Evolutionary conservation across 75 land plant genomes (phyloP).

Genomic region (Sequoia sempervirens): DNA sequence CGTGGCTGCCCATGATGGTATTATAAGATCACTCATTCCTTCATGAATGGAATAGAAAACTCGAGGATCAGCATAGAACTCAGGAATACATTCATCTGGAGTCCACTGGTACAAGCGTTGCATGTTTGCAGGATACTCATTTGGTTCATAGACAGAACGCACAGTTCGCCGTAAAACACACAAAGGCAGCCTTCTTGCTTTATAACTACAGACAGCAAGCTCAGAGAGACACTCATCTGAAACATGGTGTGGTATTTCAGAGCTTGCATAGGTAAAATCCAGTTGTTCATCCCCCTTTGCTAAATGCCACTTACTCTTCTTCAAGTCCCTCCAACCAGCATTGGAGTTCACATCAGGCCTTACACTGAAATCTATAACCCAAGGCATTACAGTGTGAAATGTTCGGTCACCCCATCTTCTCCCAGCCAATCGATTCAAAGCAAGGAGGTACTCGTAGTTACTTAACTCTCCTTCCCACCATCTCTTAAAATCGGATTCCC

Average conservation of each 20-base stretch:
- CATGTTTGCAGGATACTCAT: slow-evolving; percentile 94
- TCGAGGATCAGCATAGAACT: slow-evolving; percentile 80
- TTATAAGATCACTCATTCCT: slow-evolving; percentile 81
- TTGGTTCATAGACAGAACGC: slow-evolving; percentile 93
- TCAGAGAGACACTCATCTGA: slow-evolving; percentile 97
- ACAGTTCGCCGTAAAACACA: slow-evolving; percentile 71
- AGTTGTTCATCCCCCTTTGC: slow-evolving; percentile 98
- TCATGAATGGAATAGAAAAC: slow-evolving; percentile 67
- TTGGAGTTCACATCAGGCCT: slow-evolving; percentile 69
- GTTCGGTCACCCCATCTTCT: slow-evolving; percentile 92
- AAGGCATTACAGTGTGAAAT: slow-evolving; percentile 90
- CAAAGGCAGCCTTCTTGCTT: slow-evolving; percentile 86
- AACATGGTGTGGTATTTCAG: slow-evolving; percentile 90
- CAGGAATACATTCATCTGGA: slow-evolving; percentile 96
- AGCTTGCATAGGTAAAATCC: slow-evolving; percentile 81
- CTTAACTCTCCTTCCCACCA: slow-evolving; percentile 89
- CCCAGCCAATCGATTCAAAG: slow-evolving; percentile 81
- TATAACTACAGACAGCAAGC: slow-evolving; percentile 91
- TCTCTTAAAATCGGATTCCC: slow-evolving; percentile 44
- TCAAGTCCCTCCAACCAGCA: slow-evolving; percentile 83
- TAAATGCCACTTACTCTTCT: slow-evolving; percentile 87
- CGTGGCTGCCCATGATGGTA: slow-evolving; percentile 74
- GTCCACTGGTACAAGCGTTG: slow-evolving; percentile 96
- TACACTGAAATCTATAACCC: slow-evolving; percentile 91
- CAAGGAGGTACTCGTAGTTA: slow-evolving; percentile 85